Percentiles rank a stretch among this genome's conserved stretches.
These are phyloP conservation scores for Amaranthus palmeri DNA, from an alignment of 148 eudicot species.

Conservation along the genomic window DNA sequence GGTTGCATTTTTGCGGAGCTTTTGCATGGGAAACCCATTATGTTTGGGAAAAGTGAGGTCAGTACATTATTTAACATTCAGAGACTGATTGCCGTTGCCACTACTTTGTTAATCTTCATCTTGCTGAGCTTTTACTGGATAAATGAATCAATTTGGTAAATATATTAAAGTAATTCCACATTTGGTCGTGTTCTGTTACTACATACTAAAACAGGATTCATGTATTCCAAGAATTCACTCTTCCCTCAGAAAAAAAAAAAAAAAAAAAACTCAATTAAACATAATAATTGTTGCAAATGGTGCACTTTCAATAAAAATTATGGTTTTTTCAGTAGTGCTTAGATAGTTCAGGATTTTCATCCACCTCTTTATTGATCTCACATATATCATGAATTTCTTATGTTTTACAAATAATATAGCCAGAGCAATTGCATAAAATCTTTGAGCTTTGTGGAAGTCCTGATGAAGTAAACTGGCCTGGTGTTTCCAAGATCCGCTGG, in stretches of 20 bases:
- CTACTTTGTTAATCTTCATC: not conserved
- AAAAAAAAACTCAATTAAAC: not conserved
- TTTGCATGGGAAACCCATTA: slow-evolving; percentile 64
- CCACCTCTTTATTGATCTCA: not conserved
- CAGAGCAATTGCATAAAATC: slow-evolving; percentile 76
- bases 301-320: not conserved
- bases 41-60: slow-evolving; percentile 69
- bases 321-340: not conserved
- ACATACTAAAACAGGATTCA: not conserved
- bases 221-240: not conserved
- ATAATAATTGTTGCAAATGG: not conserved
- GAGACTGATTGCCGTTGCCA: not conserved
- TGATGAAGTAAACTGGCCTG: slow-evolving; percentile 75
- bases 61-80: not conserved
- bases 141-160: not conserved
- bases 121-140: not conserved
- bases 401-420: slow-evolving; percentile 28
- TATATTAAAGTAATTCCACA: not conserved
- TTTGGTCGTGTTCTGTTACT: not conserved
- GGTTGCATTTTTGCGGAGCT: slow-evolving; percentile 93
- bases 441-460: slow-evolving; percentile 84
- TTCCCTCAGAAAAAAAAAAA: not conserved
- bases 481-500: slow-evolving; percentile 71
- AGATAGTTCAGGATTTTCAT: not conserved
- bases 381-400: not conserved